These are phyloP conservation scores for Diaporthe batatas DNA, from an alignment of 2,329 filamentous ascomycete genomes.

Conservation along the genomic window DNA sequence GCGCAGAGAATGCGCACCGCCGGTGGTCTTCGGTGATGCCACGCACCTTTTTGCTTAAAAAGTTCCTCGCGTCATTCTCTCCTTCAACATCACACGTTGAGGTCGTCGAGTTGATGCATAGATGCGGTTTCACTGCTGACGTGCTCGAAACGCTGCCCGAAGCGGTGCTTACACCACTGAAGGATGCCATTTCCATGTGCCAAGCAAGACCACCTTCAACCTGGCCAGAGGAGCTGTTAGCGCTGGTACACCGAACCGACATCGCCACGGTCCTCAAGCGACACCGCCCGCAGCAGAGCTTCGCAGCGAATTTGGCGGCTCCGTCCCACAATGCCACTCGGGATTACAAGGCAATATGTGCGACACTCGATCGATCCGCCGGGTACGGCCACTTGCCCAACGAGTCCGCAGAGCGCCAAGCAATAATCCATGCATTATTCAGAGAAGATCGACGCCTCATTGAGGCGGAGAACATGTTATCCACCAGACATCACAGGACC, in stretches of 20 bases:
- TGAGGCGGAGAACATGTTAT: slow-evolving; percentile 87
- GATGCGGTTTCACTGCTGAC: slow-evolving; percentile 74
- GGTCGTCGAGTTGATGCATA: slow-evolving; percentile 80
- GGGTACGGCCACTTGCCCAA: slow-evolving; percentile 56
- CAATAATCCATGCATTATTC: slow-evolving; percentile 89
- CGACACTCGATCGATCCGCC: slow-evolving; percentile 30
- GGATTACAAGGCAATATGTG: slow-evolving; percentile 79
- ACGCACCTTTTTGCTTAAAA: slow-evolving; percentile 77
- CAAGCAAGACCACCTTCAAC: slow-evolving; percentile 83
- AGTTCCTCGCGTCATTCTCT: slow-evolving; percentile 73
- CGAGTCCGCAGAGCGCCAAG: slow-evolving; percentile 76
- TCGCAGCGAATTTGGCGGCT: slow-evolving; percentile 59
- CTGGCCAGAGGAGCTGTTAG: slow-evolving; percentile 80
- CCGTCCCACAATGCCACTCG: slow-evolving; percentile 74
- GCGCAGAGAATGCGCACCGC: slow-evolving; percentile 52
- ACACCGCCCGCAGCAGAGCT: slow-evolving; percentile 57
- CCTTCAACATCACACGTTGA: slow-evolving; percentile 66
- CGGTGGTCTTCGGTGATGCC: slow-evolving; percentile 68
- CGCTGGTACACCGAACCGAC: slow-evolving; percentile 85
- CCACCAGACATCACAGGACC: slow-evolving; percentile 83
- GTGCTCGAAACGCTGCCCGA: slow-evolving; percentile 89
- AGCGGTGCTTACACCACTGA: slow-evolving; percentile 82
- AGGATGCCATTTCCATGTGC: slow-evolving; percentile 86
- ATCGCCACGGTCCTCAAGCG: slow-evolving; percentile 75
- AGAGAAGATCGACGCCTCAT: slow-evolving; percentile 90